Percentiles rank a stretch among this genome's conserved stretches.
These are phyloP conservation scores for Symmetrospora coprosmae DNA, from an alignment of 768 basidiomycete genomes.

Conservation along the genomic window DNA sequence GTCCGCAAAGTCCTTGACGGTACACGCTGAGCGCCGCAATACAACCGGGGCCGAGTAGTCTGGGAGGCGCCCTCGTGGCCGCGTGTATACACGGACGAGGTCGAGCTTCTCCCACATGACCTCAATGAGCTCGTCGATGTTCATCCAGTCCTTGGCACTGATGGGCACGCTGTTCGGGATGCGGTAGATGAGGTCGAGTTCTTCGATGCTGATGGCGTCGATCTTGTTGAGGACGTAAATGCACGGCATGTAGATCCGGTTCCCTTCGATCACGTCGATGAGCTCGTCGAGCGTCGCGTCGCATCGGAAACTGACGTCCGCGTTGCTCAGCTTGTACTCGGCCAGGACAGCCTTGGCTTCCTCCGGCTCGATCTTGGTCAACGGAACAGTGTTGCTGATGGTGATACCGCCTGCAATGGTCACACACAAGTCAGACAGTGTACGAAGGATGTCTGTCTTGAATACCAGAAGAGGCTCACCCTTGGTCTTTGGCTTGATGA, in stretches of 20 bases:
- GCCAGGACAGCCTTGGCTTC: slow-evolving; percentile 89
- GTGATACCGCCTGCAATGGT: slow-evolving; percentile 55
- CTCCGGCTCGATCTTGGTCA: slow-evolving; percentile 86
- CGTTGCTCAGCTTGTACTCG: slow-evolving; percentile 73
- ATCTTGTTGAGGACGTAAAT: slow-evolving; percentile 84
- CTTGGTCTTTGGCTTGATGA: slow-evolving; percentile 47
- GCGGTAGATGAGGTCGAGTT: slow-evolving; percentile 47
- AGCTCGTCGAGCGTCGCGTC: slow-evolving; percentile 87
- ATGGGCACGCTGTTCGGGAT: slow-evolving; percentile 92
- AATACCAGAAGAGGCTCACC: no score
- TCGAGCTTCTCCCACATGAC: slow-evolving; percentile 49
- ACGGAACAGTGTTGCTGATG: slow-evolving; percentile 89
- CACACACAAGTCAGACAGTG: not conserved
- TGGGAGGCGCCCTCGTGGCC: slow-evolving; percentile 76
- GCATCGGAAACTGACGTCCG: slow-evolving; percentile 82
- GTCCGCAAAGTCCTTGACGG: slow-evolving; percentile 45
- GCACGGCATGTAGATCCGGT: slow-evolving; percentile 87
- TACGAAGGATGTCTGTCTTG: slow-evolving; percentile 26
- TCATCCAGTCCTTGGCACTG: slow-evolving; percentile 86
- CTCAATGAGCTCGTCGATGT: slow-evolving; percentile 82
- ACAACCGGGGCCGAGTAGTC: slow-evolving; percentile 88
- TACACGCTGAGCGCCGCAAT: slow-evolving; percentile 41
- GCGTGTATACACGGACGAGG: slow-evolving; percentile 86
- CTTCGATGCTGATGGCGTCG: slow-evolving; percentile 59
- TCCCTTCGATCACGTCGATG: slow-evolving; percentile 94